Base-by-base conservation (phyloP, 305 asterid species). In the Fraxinus greggii region DNA sequence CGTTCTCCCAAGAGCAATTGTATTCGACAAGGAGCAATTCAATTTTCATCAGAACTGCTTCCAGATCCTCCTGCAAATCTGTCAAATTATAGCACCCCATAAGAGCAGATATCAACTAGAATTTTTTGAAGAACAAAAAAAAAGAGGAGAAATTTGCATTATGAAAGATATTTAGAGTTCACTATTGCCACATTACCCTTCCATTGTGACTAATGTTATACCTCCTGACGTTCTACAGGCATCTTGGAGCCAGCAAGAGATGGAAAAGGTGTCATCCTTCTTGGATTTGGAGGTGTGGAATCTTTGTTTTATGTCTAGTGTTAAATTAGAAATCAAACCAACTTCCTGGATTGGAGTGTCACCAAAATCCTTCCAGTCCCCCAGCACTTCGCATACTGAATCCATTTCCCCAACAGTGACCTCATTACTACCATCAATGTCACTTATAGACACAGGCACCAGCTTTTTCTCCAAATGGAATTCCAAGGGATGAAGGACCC, bases 401-500 rank as follows among this genome's bases (percentile, higher is more conserved):
- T 86, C 85, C 33, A 76, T 45, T 81, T 87, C 95, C 78, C 48
- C 89, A 80, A 63, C 76, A 82, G 78, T 23, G 72, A 72, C 80
- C 67, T 76, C 89, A 82, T 70, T 83, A 83, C 82, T 83, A 79
- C 79, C 82, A 61, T 83, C 88, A 78, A 76, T 28, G 29, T 89
- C 88, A 86, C 42, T 82, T 59, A 78, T 84, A 73, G 94, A 85
- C 67, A 79, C 82, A 72, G 83, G 83, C 48, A 65, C 87, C 74
- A 54, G 78, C 89, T 94, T 95, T 81, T 75, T 87, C 86, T 92
- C 98, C 88, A 95, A 87, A 89, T 92, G 99, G 86, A 91, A 94
- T 86, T 91, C 95, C 86, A 91, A 56, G 70, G 99, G 97, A 85
- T 94, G 99, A 84, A 94, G 96, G 86, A 95, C 92, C 83, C 97